Conservation (phyloP, 2,329 filamentous ascomycete genomes). For the Fusarium sp. region DNA sequence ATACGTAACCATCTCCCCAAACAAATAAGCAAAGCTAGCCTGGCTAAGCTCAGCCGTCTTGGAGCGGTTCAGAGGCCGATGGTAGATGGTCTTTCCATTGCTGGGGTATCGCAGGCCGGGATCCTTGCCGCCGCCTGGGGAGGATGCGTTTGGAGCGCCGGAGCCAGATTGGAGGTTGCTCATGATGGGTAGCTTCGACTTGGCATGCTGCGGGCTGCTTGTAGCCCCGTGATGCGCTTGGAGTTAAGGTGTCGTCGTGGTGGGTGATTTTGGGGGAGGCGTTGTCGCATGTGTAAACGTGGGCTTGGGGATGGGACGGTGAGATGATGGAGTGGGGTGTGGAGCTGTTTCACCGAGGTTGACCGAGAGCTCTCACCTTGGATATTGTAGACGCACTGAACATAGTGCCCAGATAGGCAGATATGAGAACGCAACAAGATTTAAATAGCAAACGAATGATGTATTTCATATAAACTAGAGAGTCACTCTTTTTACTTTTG, state of each 20-base stretch:
- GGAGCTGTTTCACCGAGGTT: conserved; percentile 36
- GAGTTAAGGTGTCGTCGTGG: not conserved
- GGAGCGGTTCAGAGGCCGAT: conserved; percentile 89
- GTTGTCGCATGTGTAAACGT: conserved; percentile 36
- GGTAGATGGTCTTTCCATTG: conserved; percentile 97
- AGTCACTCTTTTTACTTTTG: not conserved
- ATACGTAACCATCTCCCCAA: conserved; percentile 95
- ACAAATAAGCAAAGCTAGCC: conserved; percentile 93
- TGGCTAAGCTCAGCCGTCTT: conserved; percentile 90
- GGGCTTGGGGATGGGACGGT: conserved; percentile 26
- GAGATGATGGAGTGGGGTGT: conserved; percentile 36
- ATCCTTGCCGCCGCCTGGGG: conserved; percentile 49
- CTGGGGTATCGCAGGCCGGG: conserved; percentile 84
- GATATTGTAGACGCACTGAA: not conserved
- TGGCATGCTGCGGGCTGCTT: conserved; percentile 31
- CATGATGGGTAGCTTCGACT: conserved; percentile 49
- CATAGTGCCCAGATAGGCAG: not conserved
- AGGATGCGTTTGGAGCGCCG: conserved; percentile 51
- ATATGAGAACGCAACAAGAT: not conserved
- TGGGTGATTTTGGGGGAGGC: not conserved
- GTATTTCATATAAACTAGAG: not conserved
- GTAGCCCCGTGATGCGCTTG: not conserved
- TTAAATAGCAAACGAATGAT: not conserved
- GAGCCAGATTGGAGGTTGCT: conserved; percentile 59
- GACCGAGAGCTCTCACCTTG: conserved; percentile 35